These are phyloP conservation scores for Rubia yunnanensis DNA, from an alignment of 257 asterid species.

Conservation along the genomic window DNA sequence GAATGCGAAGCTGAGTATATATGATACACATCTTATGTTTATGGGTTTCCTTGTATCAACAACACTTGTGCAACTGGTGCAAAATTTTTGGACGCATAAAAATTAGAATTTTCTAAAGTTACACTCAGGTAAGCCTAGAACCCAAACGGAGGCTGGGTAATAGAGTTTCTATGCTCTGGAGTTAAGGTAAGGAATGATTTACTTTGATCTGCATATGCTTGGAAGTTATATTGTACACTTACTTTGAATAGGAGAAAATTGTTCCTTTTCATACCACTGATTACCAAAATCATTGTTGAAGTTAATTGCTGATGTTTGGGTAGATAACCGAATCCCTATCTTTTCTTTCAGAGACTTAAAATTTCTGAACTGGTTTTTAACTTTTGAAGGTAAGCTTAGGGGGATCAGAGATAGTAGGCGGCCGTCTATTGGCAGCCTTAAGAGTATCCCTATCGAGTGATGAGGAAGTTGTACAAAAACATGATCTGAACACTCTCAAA, in stretches of 20 bases:
- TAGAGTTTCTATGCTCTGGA: neutral
- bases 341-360: neutral
- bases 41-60: neutral
- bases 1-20: neutral
- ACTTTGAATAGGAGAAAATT: neutral
- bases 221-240: no score
- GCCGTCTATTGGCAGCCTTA: conserved; percentile 67
- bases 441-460: conserved; percentile 56
- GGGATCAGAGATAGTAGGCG: conserved; percentile 70
- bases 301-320: neutral
- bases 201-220: neutral
- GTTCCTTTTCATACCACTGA: neutral
- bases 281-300: neutral
- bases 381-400: conserved; percentile 61
- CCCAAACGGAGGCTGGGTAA: neutral
- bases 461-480: conserved; percentile 39
- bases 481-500: conserved; percentile 37
- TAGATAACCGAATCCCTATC: neutral
- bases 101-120: neutral
- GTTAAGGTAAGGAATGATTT: neutral
- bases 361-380: neutral
- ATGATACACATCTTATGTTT: neutral
- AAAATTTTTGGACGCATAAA: neutral
- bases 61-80: neutral
- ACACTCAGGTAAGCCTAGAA: neutral